Conservation (phyloP, 2,329 filamentous ascomycete genomes). For the Pseudogymnoascus sp. region DNA sequence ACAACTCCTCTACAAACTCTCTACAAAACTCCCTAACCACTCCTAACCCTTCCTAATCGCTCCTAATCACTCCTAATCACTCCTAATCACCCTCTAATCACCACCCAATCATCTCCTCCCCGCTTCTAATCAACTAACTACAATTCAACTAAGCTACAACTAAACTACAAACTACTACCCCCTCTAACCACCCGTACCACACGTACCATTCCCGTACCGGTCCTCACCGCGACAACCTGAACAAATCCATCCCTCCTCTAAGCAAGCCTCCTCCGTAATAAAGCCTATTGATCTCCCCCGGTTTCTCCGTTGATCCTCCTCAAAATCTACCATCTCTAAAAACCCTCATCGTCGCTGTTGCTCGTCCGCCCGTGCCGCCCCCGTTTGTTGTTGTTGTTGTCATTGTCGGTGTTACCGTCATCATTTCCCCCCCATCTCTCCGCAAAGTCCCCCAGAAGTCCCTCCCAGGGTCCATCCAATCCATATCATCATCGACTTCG, state of each 20-base stretch:
- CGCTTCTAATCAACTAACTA: not conserved
- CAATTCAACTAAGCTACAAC: not conserved
- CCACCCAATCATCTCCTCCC: not conserved
- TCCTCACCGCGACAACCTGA: not conserved
- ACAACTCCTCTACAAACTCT: too few species aligned
- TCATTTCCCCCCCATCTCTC: not conserved
- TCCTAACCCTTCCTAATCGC: not conserved
- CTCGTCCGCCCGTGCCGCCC: too few species aligned
- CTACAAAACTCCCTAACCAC: not conserved
- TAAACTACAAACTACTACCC: not conserved
- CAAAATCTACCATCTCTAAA: not conserved
- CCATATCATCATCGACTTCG: not conserved
- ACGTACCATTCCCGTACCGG: not conserved
- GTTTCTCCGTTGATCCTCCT: not conserved
- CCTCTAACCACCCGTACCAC: not conserved
- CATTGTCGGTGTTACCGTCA: not conserved
- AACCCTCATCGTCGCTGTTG: too few species aligned
- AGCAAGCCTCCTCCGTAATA: not conserved
- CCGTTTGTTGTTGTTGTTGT: not conserved
- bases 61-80: not conserved
- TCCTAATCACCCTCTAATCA: not conserved
- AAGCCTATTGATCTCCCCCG: not conserved
- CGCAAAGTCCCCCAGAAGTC: not conserved
- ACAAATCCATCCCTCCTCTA: not conserved
- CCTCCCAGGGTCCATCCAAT: not conserved